Percentiles rank a stretch among this genome's conserved stretches.
Evolutionary conservation across 768 basidiomycete species (phyloP).

Genomic region (Mycena crocata): DNA sequence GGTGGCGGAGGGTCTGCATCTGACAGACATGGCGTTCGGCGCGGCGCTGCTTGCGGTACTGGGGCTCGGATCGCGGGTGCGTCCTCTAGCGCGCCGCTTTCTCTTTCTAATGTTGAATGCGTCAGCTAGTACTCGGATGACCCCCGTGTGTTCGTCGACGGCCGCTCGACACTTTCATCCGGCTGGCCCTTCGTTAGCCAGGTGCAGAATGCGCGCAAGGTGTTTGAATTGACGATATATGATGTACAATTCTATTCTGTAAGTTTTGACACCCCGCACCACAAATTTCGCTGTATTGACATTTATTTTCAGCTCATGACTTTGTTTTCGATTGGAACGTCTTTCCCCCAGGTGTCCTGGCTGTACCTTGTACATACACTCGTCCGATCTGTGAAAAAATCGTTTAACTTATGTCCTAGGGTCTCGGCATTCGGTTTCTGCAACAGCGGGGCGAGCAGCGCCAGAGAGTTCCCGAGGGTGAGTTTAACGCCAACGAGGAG

Average conservation of each 20-base stretch:
- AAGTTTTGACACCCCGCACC: no score
- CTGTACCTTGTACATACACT: constrained; percentile 47
- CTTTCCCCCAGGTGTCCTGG: constrained; percentile 65
- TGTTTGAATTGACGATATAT: constrained; percentile 4
- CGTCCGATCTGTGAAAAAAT: background rate
- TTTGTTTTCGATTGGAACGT: constrained; percentile 53
- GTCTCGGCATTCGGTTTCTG: constrained; percentile 69
- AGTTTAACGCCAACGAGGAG: constrained; percentile 60
- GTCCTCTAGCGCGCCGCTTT: background rate
- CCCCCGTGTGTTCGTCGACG: constrained; percentile 50
- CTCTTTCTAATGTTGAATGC: background rate
- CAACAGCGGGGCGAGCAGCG: constrained; percentile 75
- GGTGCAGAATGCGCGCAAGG: constrained; percentile 49
- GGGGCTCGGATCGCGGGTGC: constrained; percentile 56
- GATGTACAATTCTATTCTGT: constrained; percentile 12
- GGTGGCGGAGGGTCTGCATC: constrained; percentile 50
- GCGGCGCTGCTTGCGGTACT: constrained; percentile 61
- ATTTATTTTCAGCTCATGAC: constrained; percentile 43
- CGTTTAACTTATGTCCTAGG: constrained; percentile 33
- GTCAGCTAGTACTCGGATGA: constrained; percentile 48
- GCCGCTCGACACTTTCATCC: constrained; percentile 42
- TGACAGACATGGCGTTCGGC: constrained; percentile 52
- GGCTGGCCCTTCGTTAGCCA: constrained; percentile 62
- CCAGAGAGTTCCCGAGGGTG: constrained; percentile 46
- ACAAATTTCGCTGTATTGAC: constrained; percentile 3